phyloP scores from a whole-genome alignment of 768 basidiomycete species.

The Russula abietina region DNA sequence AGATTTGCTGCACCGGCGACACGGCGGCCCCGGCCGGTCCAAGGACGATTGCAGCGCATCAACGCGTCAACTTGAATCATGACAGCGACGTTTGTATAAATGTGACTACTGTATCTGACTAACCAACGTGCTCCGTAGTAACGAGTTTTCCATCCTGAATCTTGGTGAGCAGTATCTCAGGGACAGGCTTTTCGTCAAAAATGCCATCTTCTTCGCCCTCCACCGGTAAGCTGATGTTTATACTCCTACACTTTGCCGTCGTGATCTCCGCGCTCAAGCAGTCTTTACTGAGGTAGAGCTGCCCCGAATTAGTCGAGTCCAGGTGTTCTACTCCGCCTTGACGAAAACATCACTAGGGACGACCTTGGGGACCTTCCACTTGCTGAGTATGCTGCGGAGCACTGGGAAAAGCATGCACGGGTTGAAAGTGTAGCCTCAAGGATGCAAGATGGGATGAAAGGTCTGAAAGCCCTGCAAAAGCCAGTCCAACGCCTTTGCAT shows the following conservation, averaged over 20 bases:
- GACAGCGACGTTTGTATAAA: neutral
- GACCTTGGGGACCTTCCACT: neutral
- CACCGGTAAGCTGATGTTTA: conserved; percentile 85
- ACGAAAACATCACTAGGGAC: neutral
- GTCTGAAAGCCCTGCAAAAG: too few relatives aligned
- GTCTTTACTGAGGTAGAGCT: conserved; percentile 84
- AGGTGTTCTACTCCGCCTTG: neutral
- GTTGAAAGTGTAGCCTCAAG: neutral
- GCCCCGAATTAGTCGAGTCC: conserved; percentile 95
- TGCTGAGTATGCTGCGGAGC: neutral
- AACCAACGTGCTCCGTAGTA: conserved; percentile 80
- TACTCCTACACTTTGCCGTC: conserved; percentile 87
- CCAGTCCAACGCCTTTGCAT: neutral
- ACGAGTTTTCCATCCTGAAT: conserved; percentile 78
- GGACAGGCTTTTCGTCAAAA: conserved; percentile 83
- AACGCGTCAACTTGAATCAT: too few relatives aligned
- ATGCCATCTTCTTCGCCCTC: conserved; percentile 88
- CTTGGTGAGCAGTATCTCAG: conserved; percentile 91
- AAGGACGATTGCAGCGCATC: too few relatives aligned
- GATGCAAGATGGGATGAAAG: neutral
- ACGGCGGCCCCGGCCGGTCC: neutral
- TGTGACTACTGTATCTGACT: neutral
- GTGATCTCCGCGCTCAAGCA: conserved; percentile 81
- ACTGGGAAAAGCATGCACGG: neutral
- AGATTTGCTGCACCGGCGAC: neutral